Evolutionary conservation across 176 grass and related monocot genomes (phyloP), one percentile per base, ranked within the genome.

Genomic region (Zoysia pacifica): DNA sequence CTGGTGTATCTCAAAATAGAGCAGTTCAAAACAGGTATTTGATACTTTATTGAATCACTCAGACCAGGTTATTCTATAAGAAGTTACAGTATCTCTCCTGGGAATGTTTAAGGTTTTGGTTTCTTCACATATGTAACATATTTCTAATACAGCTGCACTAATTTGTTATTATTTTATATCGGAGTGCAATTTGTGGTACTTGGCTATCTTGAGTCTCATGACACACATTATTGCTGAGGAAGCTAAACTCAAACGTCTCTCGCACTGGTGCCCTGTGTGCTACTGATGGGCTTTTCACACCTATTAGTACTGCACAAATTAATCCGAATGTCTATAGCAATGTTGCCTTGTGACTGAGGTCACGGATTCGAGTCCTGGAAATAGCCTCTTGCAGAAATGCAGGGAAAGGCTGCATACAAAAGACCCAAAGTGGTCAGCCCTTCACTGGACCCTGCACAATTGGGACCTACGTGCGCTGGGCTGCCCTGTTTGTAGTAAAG

Each of bases 11-110:
- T 82, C 87, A 98, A 63, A 93, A 90, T 72, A 90, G 87, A 79
- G 55, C 70, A 48, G 77, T 86, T 86, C 90, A 89, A 76, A 84
- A 89, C 81, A 97, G 95, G 95, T 97, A 97, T 46, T 47, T 20
- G 10, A 4, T 73, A 45, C 35, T 78, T 77, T 79, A 65, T 53
- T 53, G 47, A 76, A 62, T 50, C 3, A 69, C 41, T 79, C 1
- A 8, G 73, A 69, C 47, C 54, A 11, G 48, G 8, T 71, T 38
- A 53, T 47, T 79, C 52, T 63, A 74, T 11, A 11, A 48, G 35
- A 65, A 48, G 38, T 50, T 49, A 43, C 65, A 54, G 64, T 67
- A 60, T 76, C 37, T 12, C 41, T 58, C 56, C 16, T 53, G 35
- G 3, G 37, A 72, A 48, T 64, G 18, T 61, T 51, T 67, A 42